Conservation (phyloP, 148 eudicot genomes). For the Euryodendron excelsum region DNA sequence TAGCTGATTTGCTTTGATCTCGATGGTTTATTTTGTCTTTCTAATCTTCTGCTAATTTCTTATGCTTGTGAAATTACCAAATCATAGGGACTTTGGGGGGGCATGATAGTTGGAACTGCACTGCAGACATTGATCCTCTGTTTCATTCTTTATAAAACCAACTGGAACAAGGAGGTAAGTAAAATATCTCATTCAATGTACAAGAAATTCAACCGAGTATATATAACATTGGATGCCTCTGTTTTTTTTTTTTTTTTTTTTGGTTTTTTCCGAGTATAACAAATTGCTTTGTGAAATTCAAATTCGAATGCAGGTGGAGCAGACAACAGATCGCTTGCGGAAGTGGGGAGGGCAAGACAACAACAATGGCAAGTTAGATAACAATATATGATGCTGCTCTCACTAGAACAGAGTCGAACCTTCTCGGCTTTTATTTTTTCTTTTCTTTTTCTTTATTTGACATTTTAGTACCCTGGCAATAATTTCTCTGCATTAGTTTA, state of each 20-base stretch:
- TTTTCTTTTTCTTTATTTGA: not conserved
- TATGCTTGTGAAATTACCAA: not conserved
- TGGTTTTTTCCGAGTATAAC: no score
- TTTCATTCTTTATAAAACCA: constrained; percentile 62
- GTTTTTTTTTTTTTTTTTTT: no score
- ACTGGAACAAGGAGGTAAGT: constrained; percentile 77
- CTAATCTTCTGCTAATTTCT: no score
- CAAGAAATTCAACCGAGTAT: not conserved
- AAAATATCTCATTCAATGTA: not conserved
- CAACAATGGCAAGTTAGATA: constrained; percentile 14
- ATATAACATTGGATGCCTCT: not conserved
- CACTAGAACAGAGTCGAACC: not conserved
- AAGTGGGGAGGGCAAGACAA: constrained; percentile 71
- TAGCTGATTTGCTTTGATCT: not conserved
- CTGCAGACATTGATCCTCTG: constrained; percentile 61
- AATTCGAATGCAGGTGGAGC: constrained; percentile 64
- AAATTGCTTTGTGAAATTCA: not conserved
- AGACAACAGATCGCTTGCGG: constrained; percentile 60
- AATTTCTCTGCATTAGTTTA: no score
- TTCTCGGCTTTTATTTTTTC: not conserved
- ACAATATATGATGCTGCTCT: not conserved
- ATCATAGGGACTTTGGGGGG: constrained; percentile 75
- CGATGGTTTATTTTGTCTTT: not conserved
- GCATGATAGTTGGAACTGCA: constrained; percentile 72
- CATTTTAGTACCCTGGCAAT: no score